A percentile compares a stretch with the other conserved stretches of the same genome.
These are phyloP conservation scores for Annulohypoxylon stygium DNA, from an alignment of 495 filamentous ascomycete species.

Conservation along the genomic window DNA sequence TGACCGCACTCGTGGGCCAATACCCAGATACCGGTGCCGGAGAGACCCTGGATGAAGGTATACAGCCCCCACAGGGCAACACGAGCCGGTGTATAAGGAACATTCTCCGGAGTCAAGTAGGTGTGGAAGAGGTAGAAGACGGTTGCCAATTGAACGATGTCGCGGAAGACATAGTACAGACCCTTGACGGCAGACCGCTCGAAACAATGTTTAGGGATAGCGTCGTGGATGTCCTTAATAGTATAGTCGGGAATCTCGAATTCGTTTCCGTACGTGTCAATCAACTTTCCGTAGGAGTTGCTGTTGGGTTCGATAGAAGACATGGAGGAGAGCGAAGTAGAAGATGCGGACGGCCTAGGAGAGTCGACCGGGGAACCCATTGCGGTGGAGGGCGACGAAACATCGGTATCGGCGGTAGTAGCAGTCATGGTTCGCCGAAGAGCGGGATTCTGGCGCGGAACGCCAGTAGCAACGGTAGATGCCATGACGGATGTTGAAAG, in stretches of 20 bases:
- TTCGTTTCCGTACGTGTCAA: constrained; percentile 80
- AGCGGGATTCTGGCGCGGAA: constrained; percentile 55
- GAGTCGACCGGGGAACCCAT: constrained; percentile 75
- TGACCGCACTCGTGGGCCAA: constrained; percentile 91
- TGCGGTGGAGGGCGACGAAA: constrained; percentile 72
- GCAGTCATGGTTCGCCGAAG: constrained; percentile 57
- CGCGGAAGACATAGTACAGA: constrained; percentile 76
- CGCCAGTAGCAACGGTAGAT: constrained; percentile 53
- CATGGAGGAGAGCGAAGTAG: constrained; percentile 92
- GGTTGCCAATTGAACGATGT: constrained; percentile 70
- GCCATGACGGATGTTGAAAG: constrained; percentile 52
- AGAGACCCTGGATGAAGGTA: constrained; percentile 79
- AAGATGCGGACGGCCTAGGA: constrained; percentile 82
- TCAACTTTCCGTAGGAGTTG: constrained; percentile 65
- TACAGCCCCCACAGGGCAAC: constrained; percentile 75
- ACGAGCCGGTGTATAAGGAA: constrained; percentile 70
- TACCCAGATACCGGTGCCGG: constrained; percentile 86
- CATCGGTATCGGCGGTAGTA: constrained; percentile 55
- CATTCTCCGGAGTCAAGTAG: constrained; percentile 70
- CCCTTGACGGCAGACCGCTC: constrained; percentile 74
- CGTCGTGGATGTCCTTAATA: constrained; percentile 84
- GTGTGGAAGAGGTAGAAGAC: constrained; percentile 77
- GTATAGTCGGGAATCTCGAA: constrained; percentile 82
- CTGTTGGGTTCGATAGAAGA: constrained; percentile 66
- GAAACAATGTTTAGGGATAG: constrained; percentile 87